Conservation (phyloP, 2,329 filamentous ascomycete genomes). For the Cordyceps farinosa region DNA sequence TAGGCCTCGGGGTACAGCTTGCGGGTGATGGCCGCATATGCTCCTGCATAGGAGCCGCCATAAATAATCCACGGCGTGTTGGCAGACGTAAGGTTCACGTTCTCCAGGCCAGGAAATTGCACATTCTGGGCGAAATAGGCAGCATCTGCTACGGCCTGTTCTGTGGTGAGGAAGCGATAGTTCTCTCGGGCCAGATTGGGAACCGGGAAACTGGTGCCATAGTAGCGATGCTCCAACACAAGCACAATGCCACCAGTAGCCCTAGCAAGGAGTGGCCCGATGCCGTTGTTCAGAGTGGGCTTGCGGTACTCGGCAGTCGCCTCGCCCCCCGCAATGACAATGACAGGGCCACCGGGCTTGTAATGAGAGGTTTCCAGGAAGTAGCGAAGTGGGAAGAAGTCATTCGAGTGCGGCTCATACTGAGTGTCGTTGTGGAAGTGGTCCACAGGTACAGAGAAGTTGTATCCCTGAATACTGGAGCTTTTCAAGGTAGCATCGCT, state of each 20-base stretch:
- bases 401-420: constrained; percentile 73
- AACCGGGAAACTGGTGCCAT: constrained; percentile 70
- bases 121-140: constrained; percentile 76
- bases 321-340: constrained; percentile 72
- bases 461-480: constrained; percentile 17
- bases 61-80: constrained; percentile 72
- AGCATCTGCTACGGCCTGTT: constrained; percentile 77
- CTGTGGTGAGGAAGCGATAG: constrained; percentile 76
- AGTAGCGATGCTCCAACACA: constrained; percentile 84
- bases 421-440: constrained; percentile 77
- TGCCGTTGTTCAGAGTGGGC: constrained; percentile 71
- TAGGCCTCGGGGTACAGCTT: constrained; percentile 74
- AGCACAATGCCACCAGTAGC: constrained; percentile 73
- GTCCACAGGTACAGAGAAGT: constrained; percentile 58
- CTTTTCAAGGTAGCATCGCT: not conserved
- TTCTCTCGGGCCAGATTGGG: constrained; percentile 63
- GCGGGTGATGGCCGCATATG: constrained; percentile 72
- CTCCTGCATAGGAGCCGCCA: constrained; percentile 80
- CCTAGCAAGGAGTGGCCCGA: constrained; percentile 65
- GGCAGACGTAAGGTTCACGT: constrained; percentile 62
- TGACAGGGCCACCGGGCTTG: constrained; percentile 72
- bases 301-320: constrained; percentile 58
- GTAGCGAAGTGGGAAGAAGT: constrained; percentile 68
- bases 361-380: constrained; percentile 80
- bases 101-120: constrained; percentile 65